Evolutionary conservation across 1,284 basidiomycete genomes (phyloP).

Genomic region (Ceratobasidium sp.): DNA sequence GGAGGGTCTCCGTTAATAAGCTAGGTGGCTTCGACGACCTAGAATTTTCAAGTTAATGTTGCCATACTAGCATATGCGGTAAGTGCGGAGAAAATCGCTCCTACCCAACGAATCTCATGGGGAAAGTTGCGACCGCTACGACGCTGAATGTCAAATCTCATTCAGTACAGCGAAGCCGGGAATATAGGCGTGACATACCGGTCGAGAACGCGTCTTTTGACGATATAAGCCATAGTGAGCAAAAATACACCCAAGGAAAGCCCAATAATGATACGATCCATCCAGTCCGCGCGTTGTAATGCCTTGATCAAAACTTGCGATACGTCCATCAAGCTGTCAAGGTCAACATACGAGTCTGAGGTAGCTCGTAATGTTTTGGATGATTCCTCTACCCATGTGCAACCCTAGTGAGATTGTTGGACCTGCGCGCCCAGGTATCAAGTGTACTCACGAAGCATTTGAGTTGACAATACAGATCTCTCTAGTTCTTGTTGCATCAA

Average conservation of each 20-base stretch:
- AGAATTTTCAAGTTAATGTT: neutral
- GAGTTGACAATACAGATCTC: constrained; percentile 82
- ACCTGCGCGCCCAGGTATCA: neutral
- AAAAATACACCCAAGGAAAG: constrained; percentile 82
- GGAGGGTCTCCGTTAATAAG: neutral
- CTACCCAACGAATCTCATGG: constrained; percentile 8
- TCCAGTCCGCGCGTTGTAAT: constrained; percentile 88
- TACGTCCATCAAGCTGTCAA: constrained; percentile 76
- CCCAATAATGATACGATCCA: constrained; percentile 88
- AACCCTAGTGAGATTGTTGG: neutral
- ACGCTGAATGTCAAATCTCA: constrained; percentile 3
- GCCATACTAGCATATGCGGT: neutral
- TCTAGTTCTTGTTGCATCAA: constrained; percentile 93
- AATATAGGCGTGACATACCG: neutral
- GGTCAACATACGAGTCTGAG: constrained; percentile 80
- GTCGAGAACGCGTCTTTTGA: constrained; percentile 87
- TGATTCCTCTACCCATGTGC: constrained; percentile 71
- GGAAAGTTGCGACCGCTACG: constrained; percentile 26
- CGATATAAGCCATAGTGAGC: constrained; percentile 83
- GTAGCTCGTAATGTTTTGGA: constrained; percentile 79
- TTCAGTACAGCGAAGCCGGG: neutral
- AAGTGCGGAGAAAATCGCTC: neutral
- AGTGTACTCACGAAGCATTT: constrained; percentile 76
- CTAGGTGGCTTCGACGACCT: neutral
- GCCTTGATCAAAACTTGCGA: constrained; percentile 86